Conservation (phyloP, 1,284 basidiomycete species). For the Leccinum cinnamomeum region DNA sequence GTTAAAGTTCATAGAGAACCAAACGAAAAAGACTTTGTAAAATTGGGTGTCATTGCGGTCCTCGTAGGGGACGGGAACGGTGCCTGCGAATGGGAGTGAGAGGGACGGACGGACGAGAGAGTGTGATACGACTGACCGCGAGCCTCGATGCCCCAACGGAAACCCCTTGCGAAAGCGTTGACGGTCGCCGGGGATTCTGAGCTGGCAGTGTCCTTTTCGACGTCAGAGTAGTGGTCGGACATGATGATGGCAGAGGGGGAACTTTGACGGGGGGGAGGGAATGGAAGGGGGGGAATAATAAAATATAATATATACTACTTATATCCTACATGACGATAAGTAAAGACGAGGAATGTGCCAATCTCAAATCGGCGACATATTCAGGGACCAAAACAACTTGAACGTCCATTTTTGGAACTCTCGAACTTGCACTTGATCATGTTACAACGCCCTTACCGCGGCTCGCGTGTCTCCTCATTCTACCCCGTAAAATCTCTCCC, state of each 20-base stretch:
- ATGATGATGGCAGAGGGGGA: conserved; percentile 23
- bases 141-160: conserved; percentile 35
- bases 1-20: conserved; percentile 72
- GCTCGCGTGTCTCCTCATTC: conserved; percentile 73
- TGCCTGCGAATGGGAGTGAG: conserved; percentile 39
- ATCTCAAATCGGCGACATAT: background rate
- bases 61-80: conserved; percentile 47
- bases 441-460: conserved; percentile 64
- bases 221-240: conserved; percentile 23
- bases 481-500: conserved; percentile 71
- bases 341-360: background rate
- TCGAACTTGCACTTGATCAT: background rate
- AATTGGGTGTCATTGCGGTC: conserved; percentile 63
- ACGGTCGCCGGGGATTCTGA: conserved; percentile 11
- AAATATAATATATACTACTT: background rate
- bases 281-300: conserved; percentile 13
- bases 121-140: conserved; percentile 20
- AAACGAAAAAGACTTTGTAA: conserved; percentile 74
- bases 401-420: background rate
- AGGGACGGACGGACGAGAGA: accelerated
- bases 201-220: conserved; percentile 30
- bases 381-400: background rate
- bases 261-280: background rate
- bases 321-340: background rate
- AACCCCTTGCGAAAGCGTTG: conserved; percentile 18